Percentiles rank a stretch among this genome's conserved stretches.
Evolutionary conservation across 768 basidiomycete genomes (phyloP).

Genomic region (Rhodotorula toruloides): DNA sequence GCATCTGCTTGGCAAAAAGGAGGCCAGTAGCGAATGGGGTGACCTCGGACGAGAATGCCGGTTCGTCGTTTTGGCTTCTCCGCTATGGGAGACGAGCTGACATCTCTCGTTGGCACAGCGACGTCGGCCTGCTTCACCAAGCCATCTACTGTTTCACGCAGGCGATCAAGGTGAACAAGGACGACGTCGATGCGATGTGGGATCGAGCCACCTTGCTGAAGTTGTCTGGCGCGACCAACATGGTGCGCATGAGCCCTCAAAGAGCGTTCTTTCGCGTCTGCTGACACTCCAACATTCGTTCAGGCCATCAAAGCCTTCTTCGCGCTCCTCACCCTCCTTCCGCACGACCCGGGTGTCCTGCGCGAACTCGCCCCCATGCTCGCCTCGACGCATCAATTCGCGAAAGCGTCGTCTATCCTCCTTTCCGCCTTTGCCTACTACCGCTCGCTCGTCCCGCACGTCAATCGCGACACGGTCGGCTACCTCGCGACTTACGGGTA

Average conservation of each 20-base stretch:
- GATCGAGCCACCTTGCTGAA: slow-evolving; percentile 77
- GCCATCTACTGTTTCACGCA: slow-evolving; percentile 88
- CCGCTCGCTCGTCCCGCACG: slow-evolving; percentile 53
- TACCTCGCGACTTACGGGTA: slow-evolving; percentile 52
- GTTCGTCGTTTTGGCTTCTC: slow-evolving; percentile 49
- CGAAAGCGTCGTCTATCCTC: slow-evolving; percentile 62
- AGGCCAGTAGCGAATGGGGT: slow-evolving; percentile 72
- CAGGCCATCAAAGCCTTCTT: slow-evolving; percentile 63
- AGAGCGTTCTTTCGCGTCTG: background rate
- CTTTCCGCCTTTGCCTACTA: slow-evolving; percentile 70
- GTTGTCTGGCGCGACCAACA: slow-evolving; percentile 64
- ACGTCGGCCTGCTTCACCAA: slow-evolving; percentile 70
- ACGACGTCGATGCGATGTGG: slow-evolving; percentile 80
- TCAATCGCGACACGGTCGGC: slow-evolving; percentile 46
- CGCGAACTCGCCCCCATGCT: slow-evolving; percentile 71
- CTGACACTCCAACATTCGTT: background rate
- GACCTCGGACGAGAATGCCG: slow-evolving; percentile 67
- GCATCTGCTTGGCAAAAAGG: slow-evolving; percentile 66
- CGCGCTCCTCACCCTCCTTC: slow-evolving; percentile 66
- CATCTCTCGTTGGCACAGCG: slow-evolving; percentile 48
- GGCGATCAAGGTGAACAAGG: slow-evolving; percentile 68
- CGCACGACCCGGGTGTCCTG: slow-evolving; percentile 73
- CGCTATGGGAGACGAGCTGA: background rate
- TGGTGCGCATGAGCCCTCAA: slow-evolving; percentile 50
- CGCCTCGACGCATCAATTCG: slow-evolving; percentile 65